Percentiles rank a stretch among this genome's conserved stretches.
These are phyloP conservation scores for Wickerhamiella sorbophila DNA, from an alignment of 805 yeast genomes.

Conservation along the genomic window DNA sequence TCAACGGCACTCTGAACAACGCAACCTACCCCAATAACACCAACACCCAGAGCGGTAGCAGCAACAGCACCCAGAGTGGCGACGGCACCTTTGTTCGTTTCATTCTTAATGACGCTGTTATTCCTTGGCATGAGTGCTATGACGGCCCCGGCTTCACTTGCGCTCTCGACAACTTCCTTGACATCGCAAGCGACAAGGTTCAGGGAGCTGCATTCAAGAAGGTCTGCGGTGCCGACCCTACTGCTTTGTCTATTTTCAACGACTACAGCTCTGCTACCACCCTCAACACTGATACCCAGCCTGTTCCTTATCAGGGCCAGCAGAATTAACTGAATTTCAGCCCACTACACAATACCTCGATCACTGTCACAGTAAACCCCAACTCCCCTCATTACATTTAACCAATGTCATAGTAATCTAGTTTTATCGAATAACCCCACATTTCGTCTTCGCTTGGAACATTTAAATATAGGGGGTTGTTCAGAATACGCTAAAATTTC, in stretches of 20 bases:
- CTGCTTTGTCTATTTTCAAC: not conserved
- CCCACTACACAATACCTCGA: no score
- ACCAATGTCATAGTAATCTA: no score
- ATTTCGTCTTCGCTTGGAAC: no score
- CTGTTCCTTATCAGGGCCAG: conserved; percentile 6
- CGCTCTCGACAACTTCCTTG: conserved; percentile 24
- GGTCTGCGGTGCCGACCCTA: not conserved
- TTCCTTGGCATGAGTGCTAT: conserved; percentile 35
- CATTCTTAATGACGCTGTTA: conserved; percentile 41
- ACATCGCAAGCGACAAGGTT: conserved; percentile 2
- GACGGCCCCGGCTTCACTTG: conserved; percentile 43
- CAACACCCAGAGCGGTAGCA: not conserved
- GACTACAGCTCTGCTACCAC: conserved; percentile 2
- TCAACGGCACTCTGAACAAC: conserved; percentile 7
- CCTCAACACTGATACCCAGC: not conserved
- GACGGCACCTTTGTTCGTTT: conserved; percentile 30
- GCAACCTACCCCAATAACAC: conserved; percentile 2
- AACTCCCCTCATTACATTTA: not conserved
- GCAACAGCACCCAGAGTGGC: not conserved
- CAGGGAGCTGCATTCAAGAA: not conserved
- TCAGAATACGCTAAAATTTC: no score
- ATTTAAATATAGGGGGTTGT: no score
- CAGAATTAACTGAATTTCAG: no score
- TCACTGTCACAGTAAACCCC: not conserved
- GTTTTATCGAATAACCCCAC: no score